Base-by-base conservation (phyloP, 257 asterid genomes). In the Solanum sitiens region DNA sequence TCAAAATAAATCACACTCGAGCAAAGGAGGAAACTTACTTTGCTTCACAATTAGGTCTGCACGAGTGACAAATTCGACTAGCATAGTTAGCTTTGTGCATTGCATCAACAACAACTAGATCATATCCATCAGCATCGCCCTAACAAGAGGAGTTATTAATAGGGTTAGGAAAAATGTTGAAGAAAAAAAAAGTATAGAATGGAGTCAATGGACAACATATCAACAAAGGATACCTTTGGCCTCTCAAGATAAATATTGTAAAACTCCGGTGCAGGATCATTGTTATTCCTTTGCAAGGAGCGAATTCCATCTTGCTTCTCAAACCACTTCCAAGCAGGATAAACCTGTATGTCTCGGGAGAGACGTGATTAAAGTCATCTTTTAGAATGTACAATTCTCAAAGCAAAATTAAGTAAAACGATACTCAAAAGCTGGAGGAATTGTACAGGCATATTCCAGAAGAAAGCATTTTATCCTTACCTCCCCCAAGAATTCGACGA, bases 41-140 rank as follows among this genome's bases (percentile, higher is more conserved):
- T 86, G 99, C 99, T 93, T 97, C 99, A 89, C 99, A 97, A 88
- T 97, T 97, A 76, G 99, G 99, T 88, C 95, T 92, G 83, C 99
- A 97, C 37, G 99, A 97, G 92, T 97, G 99, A 90, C 99, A 97
- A 90, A 97, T 97, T 86, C 99, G 95, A 90, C 99, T 97, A 35
- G 99, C 99, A 88, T 96, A 97, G 90, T 97, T 97, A 40, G 99
- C 99, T 91, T 97, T 97, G 95, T 97, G 99, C 99, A 97, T 97
- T 89, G 99, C 99, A 92, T 97, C 99, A 87, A 97, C 98, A 84
- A 97, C 99, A 84, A 97, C 95, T 86, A 97, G 91, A 91, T 97
- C 99, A 92, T 96, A 97, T 71, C 99, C 99, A 93, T 96, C 99
- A 87, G 98, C 99, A 93, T 97, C 99, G 89, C 99, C 99, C 99